These are phyloP conservation scores for Chaetomiaceae sp. DNA, from an alignment of 2,329 filamentous ascomycete genomes.

Conservation along the genomic window DNA sequence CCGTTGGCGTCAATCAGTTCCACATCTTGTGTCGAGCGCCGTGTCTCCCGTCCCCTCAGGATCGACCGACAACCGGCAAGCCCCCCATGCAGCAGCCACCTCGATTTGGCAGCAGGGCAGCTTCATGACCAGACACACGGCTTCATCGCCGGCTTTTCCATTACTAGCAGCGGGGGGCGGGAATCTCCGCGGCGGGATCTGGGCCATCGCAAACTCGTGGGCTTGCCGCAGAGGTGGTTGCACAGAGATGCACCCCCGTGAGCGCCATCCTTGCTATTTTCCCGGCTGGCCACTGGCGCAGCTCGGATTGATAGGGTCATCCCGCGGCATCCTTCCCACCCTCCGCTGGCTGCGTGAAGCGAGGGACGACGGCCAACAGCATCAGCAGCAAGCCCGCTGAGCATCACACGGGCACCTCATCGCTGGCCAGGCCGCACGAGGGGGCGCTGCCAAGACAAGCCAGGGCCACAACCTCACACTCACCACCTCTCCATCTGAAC, in stretches of 20 bases:
- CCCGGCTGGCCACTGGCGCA: neutral
- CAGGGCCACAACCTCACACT: too few species aligned
- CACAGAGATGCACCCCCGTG: slow-evolving; percentile 6
- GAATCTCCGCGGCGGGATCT: slow-evolving; percentile 15
- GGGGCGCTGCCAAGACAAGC: slow-evolving; percentile 1
- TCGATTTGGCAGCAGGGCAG: too few species aligned
- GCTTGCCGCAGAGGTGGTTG: neutral
- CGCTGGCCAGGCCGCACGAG: neutral
- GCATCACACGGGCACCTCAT: neutral
- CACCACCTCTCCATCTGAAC: neutral
- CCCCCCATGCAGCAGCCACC: too few species aligned
- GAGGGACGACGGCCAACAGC: neutral
- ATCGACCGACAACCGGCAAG: too few species aligned
- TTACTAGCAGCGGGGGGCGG: slow-evolving; percentile 9
- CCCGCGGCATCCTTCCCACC: neutral
- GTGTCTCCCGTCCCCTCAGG: too few species aligned
- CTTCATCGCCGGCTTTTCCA: too few species aligned
- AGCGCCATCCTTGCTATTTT: neutral
- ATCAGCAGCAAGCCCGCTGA: neutral
- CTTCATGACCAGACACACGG: too few species aligned
- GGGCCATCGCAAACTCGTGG: slow-evolving; percentile 3
- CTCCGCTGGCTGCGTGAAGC: neutral
- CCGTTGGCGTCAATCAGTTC: too few species aligned
- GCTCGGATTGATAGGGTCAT: slow-evolving; percentile 1
- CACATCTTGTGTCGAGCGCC: too few species aligned